Conservation (phyloP, 2,329 filamentous ascomycete genomes). For the Dothistroma septosporum region DNA sequence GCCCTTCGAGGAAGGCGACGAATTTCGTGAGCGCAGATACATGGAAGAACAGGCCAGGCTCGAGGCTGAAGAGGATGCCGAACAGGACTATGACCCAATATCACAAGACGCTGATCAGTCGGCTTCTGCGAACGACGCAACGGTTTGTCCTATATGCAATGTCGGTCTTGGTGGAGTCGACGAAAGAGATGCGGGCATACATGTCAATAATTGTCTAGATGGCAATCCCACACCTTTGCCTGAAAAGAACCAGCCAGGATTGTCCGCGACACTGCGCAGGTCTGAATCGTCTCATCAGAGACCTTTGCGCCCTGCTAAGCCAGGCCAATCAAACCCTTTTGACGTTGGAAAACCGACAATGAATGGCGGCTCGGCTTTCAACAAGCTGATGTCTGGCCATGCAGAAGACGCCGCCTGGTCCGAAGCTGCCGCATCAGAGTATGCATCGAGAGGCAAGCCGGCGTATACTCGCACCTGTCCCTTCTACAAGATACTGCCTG, state of each 20-base stretch:
- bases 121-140: not conserved
- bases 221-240: conserved; percentile 64
- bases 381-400: conserved; percentile 87
- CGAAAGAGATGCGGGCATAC: conserved; percentile 66
- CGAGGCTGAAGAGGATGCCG: conserved; percentile 49
- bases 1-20: conserved; percentile 54
- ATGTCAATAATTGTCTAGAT: conserved; percentile 92
- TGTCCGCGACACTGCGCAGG: conserved; percentile 11
- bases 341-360: conserved; percentile 44
- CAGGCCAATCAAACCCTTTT: conserved; percentile 78
- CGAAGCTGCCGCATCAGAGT: conserved; percentile 74
- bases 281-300: conserved; percentile 51
- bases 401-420: conserved; percentile 90
- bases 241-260: conserved; percentile 20
- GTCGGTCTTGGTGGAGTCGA: conserved; percentile 54
- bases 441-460: conserved; percentile 73
- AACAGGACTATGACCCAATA: conserved; percentile 34
- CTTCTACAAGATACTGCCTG: conserved; percentile 97
- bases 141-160: conserved; percentile 73
- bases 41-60: conserved; percentile 66
- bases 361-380: conserved; percentile 68
- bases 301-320: conserved; percentile 63
- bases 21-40: conserved; percentile 54
- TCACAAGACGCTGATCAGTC: conserved; percentile 16
- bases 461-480: conserved; percentile 88